Percentiles rank a stretch among this genome's conserved stretches.
These are phyloP conservation scores for Aspergillus costaricaensis DNA, from an alignment of 2,329 filamentous ascomycete genomes.

Conservation along the genomic window DNA sequence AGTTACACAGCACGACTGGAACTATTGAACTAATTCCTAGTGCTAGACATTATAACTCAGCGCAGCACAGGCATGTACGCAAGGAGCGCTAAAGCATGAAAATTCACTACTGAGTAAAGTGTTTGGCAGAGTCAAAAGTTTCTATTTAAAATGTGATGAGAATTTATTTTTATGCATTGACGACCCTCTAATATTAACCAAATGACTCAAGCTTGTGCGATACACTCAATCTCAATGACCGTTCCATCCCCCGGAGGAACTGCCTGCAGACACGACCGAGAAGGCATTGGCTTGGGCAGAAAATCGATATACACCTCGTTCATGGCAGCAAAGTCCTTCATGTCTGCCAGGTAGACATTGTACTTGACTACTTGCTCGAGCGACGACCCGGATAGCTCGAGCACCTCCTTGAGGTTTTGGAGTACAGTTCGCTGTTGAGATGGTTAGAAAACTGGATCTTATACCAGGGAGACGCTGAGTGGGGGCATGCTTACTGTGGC, in stretches of 20 bases:
- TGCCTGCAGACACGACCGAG: constrained; percentile 46
- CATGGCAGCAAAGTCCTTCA: constrained; percentile 70
- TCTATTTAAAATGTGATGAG: too few relatives aligned
- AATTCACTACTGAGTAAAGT: too few relatives aligned
- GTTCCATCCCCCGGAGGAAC: constrained; percentile 43
- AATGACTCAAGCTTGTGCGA: constrained; percentile 36
- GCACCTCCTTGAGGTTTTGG: constrained; percentile 59
- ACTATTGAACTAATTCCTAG: too few relatives aligned
- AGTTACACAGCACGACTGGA: too few relatives aligned
- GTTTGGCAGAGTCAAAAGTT: too few relatives aligned
- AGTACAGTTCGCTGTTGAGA: constrained; percentile 30
- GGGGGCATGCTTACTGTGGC: constrained; percentile 40
- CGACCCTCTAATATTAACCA: too few relatives aligned
- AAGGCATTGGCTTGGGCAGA: constrained; percentile 46
- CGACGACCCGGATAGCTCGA: constrained; percentile 60
- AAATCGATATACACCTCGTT: constrained; percentile 55
- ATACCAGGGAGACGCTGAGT: background rate
- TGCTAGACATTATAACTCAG: too few relatives aligned
- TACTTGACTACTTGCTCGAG: constrained; percentile 65
- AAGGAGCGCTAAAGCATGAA: too few relatives aligned
- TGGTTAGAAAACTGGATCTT: background rate
- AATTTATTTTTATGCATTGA: too few relatives aligned
- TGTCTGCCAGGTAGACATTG: constrained; percentile 65
- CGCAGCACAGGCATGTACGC: too few relatives aligned
- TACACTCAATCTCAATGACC: constrained; percentile 50